Conservation (phyloP, 164 flowering plant species). For the Umbilicus rupestris region DNA sequence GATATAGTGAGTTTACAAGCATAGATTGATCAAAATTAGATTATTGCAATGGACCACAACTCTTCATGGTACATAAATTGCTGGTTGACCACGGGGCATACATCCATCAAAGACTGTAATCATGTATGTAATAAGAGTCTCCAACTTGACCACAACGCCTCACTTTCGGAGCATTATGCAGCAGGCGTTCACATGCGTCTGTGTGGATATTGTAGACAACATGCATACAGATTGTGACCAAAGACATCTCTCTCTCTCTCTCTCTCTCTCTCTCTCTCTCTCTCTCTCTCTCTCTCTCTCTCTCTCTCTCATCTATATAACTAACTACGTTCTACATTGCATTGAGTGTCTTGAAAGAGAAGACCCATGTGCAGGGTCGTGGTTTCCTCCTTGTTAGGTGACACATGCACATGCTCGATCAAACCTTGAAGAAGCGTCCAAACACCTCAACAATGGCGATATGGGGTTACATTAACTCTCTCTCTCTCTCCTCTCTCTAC, state of each 20-base stretch:
- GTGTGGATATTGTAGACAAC: neutral
- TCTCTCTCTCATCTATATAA: neutral
- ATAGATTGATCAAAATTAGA: too few species aligned
- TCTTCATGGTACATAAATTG: neutral
- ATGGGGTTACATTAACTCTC: conserved; percentile 7
- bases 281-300: too few species aligned
- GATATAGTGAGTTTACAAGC: neutral
- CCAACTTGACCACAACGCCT: too few species aligned
- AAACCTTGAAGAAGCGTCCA: neutral
- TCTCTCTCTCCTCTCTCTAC: neutral
- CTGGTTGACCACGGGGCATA: too few species aligned
- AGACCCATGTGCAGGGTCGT: conserved; percentile 7
- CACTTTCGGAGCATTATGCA: too few species aligned
- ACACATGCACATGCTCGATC: neutral
- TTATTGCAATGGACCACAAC: conserved; percentile 1
- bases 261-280: too few species aligned
- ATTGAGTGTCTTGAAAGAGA: conserved; percentile 1
- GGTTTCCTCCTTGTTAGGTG: neutral
- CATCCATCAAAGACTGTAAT: too few species aligned
- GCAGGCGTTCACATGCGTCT: too few species aligned
- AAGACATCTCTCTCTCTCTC: neutral
- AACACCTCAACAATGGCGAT: neutral
- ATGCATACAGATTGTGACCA: conserved; percentile 7
- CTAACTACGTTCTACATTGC: conserved; percentile 1
- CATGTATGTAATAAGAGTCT: too few species aligned